Evolutionary conservation across 2,329 filamentous ascomycete genomes (phyloP).

Genomic region (Cercospora citrullina): DNA sequence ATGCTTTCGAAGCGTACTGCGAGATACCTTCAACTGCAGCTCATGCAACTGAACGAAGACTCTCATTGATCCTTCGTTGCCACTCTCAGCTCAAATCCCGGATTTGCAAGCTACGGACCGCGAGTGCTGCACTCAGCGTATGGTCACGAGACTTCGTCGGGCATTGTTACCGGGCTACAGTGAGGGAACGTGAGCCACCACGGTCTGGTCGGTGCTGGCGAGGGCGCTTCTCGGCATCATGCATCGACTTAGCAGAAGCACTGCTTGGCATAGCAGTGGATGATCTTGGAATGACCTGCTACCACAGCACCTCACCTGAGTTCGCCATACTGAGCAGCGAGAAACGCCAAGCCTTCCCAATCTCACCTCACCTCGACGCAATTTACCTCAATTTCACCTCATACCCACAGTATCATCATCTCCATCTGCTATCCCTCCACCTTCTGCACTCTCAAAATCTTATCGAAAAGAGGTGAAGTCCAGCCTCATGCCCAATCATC

Average conservation of each 20-base stretch:
- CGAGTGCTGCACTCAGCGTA: not conserved
- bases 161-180: not conserved
- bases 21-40: not conserved
- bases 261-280: not conserved
- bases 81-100: not conserved
- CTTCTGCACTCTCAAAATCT: not conserved
- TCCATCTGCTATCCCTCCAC: not conserved
- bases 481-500: not conserved
- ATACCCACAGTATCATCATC: not conserved
- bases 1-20: not conserved
- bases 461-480: not conserved
- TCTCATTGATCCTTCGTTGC: not conserved
- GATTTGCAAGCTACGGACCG: not conserved
- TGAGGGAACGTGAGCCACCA: not conserved
- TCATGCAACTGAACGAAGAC: not conserved
- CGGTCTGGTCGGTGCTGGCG: not conserved
- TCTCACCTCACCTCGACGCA: not conserved
- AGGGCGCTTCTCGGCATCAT: not conserved
- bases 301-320: not conserved
- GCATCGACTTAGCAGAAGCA: not conserved
- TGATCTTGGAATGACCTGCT: not conserved
- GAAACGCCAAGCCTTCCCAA: not conserved
- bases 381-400: not conserved
- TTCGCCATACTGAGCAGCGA: not conserved
- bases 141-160: not conserved